Base-by-base conservation (phyloP, 257 asterid species). In the Capsicum pubescens region DNA sequence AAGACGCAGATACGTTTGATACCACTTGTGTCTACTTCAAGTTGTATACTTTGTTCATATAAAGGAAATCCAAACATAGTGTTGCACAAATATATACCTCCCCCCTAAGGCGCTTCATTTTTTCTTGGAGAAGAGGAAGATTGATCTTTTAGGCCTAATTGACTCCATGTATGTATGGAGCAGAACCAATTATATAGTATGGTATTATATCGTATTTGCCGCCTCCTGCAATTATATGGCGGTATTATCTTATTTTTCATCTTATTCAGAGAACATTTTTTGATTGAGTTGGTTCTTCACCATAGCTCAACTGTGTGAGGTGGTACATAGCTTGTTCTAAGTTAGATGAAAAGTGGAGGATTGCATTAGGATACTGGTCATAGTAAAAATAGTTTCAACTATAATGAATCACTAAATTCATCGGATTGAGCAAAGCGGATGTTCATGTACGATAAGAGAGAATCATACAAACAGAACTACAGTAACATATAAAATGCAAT, bases 21-120 rank as follows among this genome's bases (percentile, higher is more conserved):
- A 21, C 39, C n/a, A 3, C 56, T 69, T 17, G 54, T 39, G 77
- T 69, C 56, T 74, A 56, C 61, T 50, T 74, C 19, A 21, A 74
- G 44, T 21, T 74, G 61, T 54, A 26, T 77, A 77, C 64, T 54
- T 77, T 39, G 19, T 52, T 77, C 81, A 77, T 32, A 54, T 32
- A 77, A 14, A 26, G 64, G 81, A 76, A 76, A 76, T 14, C 12
- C 21, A 54, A 54, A 8, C 63, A 76, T 52, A 76, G 42, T 74
- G 13, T 21, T 26, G 63, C 63, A 21, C 26, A 26, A 26, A 44
- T 26, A 26, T 52, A 46, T 69, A 4, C 2, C 26, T 19, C 26
- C 46, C 39, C n/a, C 17, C 14, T 12, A 52, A 3, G 63, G 63
- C 13, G 63, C 4, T 48, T 48, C 80, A 13, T 76, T 21, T 7